These are phyloP conservation scores for Xylaria digitata DNA, from an alignment of 2,329 filamentous ascomycete genomes.

Conservation along the genomic window DNA sequence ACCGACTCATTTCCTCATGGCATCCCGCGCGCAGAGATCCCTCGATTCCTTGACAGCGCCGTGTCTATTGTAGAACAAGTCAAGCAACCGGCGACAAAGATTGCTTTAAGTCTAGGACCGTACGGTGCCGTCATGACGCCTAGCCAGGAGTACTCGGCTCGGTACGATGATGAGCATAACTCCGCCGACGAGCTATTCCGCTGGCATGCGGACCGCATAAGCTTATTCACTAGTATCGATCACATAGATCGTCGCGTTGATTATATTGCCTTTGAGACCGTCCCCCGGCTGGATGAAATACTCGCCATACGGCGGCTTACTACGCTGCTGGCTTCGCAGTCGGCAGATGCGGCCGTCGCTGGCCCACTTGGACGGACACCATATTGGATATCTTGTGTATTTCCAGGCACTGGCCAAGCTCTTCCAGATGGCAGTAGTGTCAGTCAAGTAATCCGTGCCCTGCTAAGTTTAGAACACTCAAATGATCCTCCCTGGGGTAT, in stretches of 20 bases:
- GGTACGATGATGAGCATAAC: constrained; percentile 64
- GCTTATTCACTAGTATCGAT: constrained; percentile 59
- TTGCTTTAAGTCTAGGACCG: constrained; percentile 72
- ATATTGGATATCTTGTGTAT: constrained; percentile 74
- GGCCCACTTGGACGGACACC: constrained; percentile 47
- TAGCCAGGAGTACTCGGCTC: constrained; percentile 72
- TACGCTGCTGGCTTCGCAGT: constrained; percentile 44
- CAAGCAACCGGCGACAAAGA: constrained; percentile 45
- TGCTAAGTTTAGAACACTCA: constrained; percentile 42
- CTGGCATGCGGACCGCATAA: constrained; percentile 69
- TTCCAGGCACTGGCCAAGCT: constrained; percentile 62
- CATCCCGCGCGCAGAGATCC: constrained; percentile 55
- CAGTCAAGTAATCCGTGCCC: constrained; percentile 53
- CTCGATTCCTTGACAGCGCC: constrained; percentile 57
- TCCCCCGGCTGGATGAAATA: constrained; percentile 72
- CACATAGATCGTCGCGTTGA: constrained; percentile 56
- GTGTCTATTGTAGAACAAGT: constrained; percentile 57
- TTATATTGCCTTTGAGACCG: constrained; percentile 73
- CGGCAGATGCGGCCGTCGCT: constrained; percentile 39
- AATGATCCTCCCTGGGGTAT: constrained; percentile 66
- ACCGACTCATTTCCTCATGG: constrained; percentile 57
- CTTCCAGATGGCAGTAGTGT: constrained; percentile 68
- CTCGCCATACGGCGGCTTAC: constrained; percentile 64
- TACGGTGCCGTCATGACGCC: constrained; percentile 76
- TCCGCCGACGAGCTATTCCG: constrained; percentile 57